Conservation (phyloP, 1,284 basidiomycete genomes). For the Cystobasidium sp. region DNA sequence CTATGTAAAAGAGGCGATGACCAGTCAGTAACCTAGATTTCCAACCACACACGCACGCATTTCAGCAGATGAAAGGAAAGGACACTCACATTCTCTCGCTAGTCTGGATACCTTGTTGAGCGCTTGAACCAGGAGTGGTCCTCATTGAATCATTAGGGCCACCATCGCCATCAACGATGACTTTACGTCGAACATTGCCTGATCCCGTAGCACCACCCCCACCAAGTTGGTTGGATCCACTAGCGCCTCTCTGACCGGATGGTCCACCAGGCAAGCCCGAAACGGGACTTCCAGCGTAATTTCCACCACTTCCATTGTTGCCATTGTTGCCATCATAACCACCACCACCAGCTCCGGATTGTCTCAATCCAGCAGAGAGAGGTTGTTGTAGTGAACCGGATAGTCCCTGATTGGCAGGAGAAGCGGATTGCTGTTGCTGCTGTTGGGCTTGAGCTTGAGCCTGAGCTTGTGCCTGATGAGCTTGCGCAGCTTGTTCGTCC, state of each 20-base stretch:
- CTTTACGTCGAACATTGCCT: conserved; percentile 28
- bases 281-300: conserved; percentile 10
- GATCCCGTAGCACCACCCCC: neutral
- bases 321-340: conserved; percentile 1
- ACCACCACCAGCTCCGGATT: conserved; percentile 22
- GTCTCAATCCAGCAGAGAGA: conserved; percentile 23
- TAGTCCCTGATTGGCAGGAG: conserved; percentile 23
- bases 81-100: conserved; percentile 37
- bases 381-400: conserved; percentile 11
- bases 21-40: neutral
- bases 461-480: conserved; percentile 20
- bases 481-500: conserved; percentile 32
- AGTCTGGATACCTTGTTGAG: conserved; percentile 11
- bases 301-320: neutral
- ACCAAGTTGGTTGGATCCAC: neutral
- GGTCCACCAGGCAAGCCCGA: conserved; percentile 17
- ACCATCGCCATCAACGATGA: conserved; percentile 28
- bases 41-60: neutral
- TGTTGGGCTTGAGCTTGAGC: conserved; percentile 11
- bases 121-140: conserved; percentile 12
- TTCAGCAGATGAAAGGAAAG: neutral
- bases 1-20: neutral
- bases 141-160: conserved; percentile 35
- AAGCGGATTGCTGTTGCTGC: conserved; percentile 20
- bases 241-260: conserved; percentile 5